Evolutionary conservation across 164 flowering plant species (phyloP).

Genomic region (Nelumbo lutea): DNA sequence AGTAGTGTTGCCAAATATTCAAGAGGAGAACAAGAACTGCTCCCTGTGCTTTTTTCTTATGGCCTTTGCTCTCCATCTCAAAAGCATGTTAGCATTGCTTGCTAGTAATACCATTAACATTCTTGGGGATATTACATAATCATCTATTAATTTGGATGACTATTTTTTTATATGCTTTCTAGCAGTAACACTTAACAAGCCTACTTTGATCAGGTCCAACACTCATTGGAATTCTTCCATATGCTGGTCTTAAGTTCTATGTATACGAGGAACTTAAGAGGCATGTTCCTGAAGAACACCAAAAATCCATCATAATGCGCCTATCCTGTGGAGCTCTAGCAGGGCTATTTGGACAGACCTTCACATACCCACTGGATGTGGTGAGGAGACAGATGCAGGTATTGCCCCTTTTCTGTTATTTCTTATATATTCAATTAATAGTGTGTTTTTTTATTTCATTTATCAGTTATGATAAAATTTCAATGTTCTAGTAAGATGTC

Average conservation of each 20-base stretch:
- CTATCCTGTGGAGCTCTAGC: slow-evolving; percentile 96
- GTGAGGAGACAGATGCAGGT: slow-evolving; percentile 99
- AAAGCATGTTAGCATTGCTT: no score
- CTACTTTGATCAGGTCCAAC: slow-evolving; percentile 68
- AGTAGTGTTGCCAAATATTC: no score
- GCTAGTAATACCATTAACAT: no score
- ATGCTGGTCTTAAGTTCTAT: slow-evolving; percentile 94
- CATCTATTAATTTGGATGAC: slow-evolving; percentile 1
- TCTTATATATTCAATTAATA: not conserved
- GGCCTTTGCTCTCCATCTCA: no score
- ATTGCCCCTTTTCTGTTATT: not conserved
- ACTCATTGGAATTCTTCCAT: slow-evolving; percentile 84
- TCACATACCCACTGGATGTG: slow-evolving; percentile 94
- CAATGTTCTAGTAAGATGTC: not conserved
- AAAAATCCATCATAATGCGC: slow-evolving; percentile 69
- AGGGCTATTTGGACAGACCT: slow-evolving; percentile 91
- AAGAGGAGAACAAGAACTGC: no score
- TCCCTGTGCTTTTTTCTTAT: no score
- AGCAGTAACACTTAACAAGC: not conserved
- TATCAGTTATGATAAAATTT: not conserved
- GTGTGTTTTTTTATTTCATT: not conserved
- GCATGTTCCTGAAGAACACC: slow-evolving; percentile 88
- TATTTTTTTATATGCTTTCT: not conserved
- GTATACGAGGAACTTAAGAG: slow-evolving; percentile 83
- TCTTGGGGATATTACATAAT: no score